Evolutionary conservation across 1,284 basidiomycete species (phyloP).

Genomic region (Austroboletus novae-zelandiae): DNA sequence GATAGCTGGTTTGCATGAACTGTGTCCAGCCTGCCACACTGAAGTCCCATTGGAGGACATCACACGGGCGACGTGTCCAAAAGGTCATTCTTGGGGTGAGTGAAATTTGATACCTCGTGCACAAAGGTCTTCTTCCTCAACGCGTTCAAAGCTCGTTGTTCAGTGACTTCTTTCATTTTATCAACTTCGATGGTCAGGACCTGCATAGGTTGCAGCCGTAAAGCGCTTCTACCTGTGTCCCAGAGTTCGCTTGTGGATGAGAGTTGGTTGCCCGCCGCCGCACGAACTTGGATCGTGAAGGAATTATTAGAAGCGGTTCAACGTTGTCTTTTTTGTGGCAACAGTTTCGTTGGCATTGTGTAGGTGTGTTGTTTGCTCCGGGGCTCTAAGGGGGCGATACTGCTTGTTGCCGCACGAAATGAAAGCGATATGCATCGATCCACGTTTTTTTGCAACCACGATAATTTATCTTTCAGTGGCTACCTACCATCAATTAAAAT

Average conservation of each 20-base stretch:
- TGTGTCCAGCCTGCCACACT: slow-evolving; percentile 66
- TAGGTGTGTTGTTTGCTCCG: slow-evolving; percentile 21
- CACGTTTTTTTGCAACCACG: slow-evolving; percentile 28
- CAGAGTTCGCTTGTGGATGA: slow-evolving; percentile 25
- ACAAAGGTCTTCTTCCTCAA: slow-evolving; percentile 16
- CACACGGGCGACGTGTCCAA: slow-evolving; percentile 55
- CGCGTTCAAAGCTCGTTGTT: slow-evolving; percentile 56
- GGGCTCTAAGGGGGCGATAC: slow-evolving; percentile 31
- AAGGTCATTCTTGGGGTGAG: slow-evolving; percentile 68
- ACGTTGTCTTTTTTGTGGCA: slow-evolving; percentile 65
- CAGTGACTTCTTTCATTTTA: slow-evolving; percentile 68
- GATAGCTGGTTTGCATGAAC: slow-evolving; percentile 46
- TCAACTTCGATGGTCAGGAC: slow-evolving; percentile 66
- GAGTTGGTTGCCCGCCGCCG: slow-evolving; percentile 44
- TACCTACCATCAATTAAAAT: slow-evolving; percentile 29
- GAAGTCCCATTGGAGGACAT: slow-evolving; percentile 56
- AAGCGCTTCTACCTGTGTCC: slow-evolving; percentile 59
- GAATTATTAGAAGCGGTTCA: slow-evolving; percentile 62
- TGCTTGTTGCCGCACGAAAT: slow-evolving; percentile 24
- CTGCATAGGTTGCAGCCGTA: slow-evolving; percentile 67
- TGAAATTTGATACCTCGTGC: slow-evolving; percentile 23
- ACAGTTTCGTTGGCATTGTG: slow-evolving; percentile 59
- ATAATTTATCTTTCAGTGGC: slow-evolving; percentile 20
- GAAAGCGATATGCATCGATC: slow-evolving; percentile 28
- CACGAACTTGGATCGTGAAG: slow-evolving; percentile 59